A percentile compares a stretch with the other conserved stretches of the same genome.
These are phyloP conservation scores for Oryza punctata DNA, from an alignment of 176 grass and related monocot genomes.

Conservation along the genomic window DNA sequence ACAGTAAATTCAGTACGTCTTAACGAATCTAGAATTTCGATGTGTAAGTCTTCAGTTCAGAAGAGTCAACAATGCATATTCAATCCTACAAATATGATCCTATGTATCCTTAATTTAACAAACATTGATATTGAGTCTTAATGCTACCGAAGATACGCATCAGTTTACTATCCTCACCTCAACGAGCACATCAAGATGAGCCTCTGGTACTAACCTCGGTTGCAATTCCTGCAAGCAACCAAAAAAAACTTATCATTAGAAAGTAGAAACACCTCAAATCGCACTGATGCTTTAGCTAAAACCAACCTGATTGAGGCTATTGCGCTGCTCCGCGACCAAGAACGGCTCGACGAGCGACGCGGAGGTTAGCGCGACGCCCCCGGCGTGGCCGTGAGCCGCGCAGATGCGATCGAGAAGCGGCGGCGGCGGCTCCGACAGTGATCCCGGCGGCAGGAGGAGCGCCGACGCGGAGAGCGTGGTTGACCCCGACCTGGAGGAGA, in stretches of 20 bases:
- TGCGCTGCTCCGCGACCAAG: constrained; percentile 66
- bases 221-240: constrained; percentile 52
- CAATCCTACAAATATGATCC: neutral
- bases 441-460: constrained; percentile 62
- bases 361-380: constrained; percentile 59
- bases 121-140: constrained; percentile 10
- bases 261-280: constrained; percentile 15
- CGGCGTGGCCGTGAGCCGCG: constrained; percentile 46
- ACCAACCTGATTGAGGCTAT: constrained; percentile 58
- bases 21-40: neutral
- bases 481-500: constrained; percentile 62
- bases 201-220: constrained; percentile 60
- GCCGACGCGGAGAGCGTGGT: constrained; percentile 88
- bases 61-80: neutral
- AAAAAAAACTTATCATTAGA: constrained; percentile 11
- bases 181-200: constrained; percentile 71
- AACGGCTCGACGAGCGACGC: constrained; percentile 72
- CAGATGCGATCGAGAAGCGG: constrained; percentile 47
- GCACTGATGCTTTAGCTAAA: neutral
- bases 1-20: neutral
- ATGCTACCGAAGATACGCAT: neutral
- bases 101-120: neutral
- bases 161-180: constrained; percentile 53
- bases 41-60: neutral
- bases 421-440: constrained; percentile 37